Conservation (phyloP, 2,329 filamentous ascomycete genomes). For the Monosporascus sp. region DNA sequence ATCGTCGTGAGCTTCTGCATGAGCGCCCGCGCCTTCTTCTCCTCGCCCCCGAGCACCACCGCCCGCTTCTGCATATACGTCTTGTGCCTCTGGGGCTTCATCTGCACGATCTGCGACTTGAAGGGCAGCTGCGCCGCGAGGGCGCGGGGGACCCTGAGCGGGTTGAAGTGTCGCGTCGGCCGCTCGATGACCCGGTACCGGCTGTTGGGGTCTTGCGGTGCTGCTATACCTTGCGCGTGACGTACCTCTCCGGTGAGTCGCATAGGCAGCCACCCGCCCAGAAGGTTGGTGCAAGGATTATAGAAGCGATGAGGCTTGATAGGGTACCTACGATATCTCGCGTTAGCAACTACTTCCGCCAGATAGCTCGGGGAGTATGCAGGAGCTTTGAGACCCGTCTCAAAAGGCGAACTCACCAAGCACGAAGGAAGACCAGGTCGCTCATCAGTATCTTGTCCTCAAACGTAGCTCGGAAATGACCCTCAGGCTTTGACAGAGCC, state of each 20-base stretch:
- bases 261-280: conserved; percentile 87
- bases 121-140: conserved; percentile 83
- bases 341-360: not conserved
- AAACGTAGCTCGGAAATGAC: conserved; percentile 93
- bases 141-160: conserved; percentile 70
- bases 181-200: conserved; percentile 71
- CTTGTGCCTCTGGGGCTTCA: conserved; percentile 71
- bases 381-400: not conserved
- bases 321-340: conserved; percentile 51
- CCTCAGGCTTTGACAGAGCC: conserved; percentile 87
- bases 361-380: not conserved
- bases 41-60: conserved; percentile 79
- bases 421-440: conserved; percentile 92
- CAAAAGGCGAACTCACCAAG: conserved; percentile 53
- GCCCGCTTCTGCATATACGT: conserved; percentile 96
- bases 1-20: conserved; percentile 92
- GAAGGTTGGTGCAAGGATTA: conserved; percentile 89
- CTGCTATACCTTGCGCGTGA: conserved; percentile 66
- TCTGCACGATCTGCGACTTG: conserved; percentile 82
- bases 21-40: conserved; percentile 81
- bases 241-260: conserved; percentile 90
- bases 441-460: conserved; percentile 97
- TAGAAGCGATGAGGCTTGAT: conserved; percentile 95
- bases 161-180: conserved; percentile 70
- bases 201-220: conserved; percentile 78